phyloP scores from a whole-genome alignment of 1,139 yeast genomes.

The Geotrichum histeridarum region DNA sequence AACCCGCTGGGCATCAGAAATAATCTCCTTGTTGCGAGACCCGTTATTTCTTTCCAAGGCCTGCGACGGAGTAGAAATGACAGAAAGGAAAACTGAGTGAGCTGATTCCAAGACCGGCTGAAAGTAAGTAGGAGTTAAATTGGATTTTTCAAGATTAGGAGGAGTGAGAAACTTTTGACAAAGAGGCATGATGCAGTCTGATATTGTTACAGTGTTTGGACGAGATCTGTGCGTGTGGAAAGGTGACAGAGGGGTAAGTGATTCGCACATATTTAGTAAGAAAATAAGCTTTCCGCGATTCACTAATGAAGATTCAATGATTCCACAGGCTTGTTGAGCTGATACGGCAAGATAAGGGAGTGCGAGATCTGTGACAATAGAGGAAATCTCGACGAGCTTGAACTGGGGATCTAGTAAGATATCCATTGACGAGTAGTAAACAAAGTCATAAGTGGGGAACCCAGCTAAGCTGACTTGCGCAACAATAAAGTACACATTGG shows the following conservation, averaged over 20 bases:
- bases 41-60: slow-evolving; percentile 16
- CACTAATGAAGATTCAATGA: slow-evolving; percentile 31
- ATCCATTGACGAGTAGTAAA: slow-evolving; percentile 53
- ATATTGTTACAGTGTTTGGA: slow-evolving; percentile 33
- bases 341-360: slow-evolving; percentile 5
- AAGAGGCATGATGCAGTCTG: slow-evolving; percentile 42
- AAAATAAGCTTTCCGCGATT: slow-evolving; percentile 52
- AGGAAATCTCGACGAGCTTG: slow-evolving; percentile 4
- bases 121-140: slow-evolving; percentile 23
- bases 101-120: slow-evolving; percentile 54
- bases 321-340: neutral
- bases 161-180: slow-evolving; percentile 44
- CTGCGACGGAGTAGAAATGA: slow-evolving; percentile 17
- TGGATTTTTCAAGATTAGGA: slow-evolving; percentile 19
- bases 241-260: slow-evolving; percentile 41
- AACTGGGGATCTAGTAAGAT: slow-evolving; percentile 37
- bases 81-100: slow-evolving; percentile 58
- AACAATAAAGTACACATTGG: slow-evolving; percentile 51
- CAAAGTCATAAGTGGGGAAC: slow-evolving; percentile 63
- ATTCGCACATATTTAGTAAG: slow-evolving; percentile 56
- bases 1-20: slow-evolving; percentile 20
- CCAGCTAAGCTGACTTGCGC: slow-evolving; percentile 65
- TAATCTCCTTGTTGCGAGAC: slow-evolving; percentile 1
- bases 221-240: slow-evolving; percentile 7
- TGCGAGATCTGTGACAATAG: slow-evolving; percentile 5